Evolutionary conservation across 2,329 filamentous ascomycete species (phyloP).

Genomic region (Macrophomina pseudophaseolina): DNA sequence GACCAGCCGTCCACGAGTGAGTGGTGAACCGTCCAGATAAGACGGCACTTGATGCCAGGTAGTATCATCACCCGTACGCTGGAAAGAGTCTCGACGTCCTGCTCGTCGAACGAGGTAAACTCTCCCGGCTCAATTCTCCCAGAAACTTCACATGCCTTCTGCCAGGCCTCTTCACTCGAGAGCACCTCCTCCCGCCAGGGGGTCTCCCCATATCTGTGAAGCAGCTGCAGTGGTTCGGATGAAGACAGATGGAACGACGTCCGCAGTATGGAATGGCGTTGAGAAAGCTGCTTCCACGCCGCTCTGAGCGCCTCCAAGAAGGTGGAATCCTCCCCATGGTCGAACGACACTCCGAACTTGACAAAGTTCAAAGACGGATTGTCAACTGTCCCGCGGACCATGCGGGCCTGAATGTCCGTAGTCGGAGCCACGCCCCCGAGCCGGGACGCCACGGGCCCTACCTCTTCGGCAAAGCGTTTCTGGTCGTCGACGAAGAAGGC

Average conservation of each 20-base stretch:
- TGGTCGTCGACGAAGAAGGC: background rate
- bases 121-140: background rate
- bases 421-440: background rate
- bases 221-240: background rate
- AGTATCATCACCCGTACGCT: background rate
- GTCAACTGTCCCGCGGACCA: constrained; percentile 11
- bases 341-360: constrained; percentile 6
- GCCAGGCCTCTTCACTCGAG: constrained; percentile 2
- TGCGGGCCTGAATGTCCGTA: constrained; percentile 15
- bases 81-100: background rate
- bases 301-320: background rate
- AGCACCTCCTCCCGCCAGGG: background rate
- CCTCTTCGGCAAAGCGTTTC: background rate
- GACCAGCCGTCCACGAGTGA: constrained; percentile 19
- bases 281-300: background rate
- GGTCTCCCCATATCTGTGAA: background rate
- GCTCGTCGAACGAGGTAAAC: constrained; percentile 9
- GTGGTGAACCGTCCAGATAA: constrained; percentile 19
- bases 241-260: constrained; percentile 1
- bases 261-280: constrained; percentile 2
- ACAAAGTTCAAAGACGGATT: constrained; percentile 14
- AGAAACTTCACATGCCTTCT: background rate
- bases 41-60: background rate
- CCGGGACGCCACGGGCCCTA: background rate
- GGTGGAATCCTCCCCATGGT: background rate